Evolutionary conservation across 805 yeast genomes (phyloP), one percentile per base, ranked within the genome.

Genomic region (Ogataea allantospora): DNA sequence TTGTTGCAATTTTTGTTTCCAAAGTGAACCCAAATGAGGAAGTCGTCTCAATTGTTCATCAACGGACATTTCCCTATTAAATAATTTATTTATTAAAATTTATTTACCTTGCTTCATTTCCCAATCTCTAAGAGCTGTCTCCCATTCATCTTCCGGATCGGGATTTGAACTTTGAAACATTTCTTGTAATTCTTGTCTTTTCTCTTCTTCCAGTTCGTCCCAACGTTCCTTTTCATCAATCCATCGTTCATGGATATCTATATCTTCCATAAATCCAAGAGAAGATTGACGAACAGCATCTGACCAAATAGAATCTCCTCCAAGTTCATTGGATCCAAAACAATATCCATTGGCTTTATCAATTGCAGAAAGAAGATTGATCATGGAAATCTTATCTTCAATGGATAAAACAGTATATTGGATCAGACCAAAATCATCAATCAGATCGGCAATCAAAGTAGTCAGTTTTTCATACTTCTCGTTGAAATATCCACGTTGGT

Each of bases 281-380:
- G 89, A 81, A 3, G 65, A 59, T 36, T 85, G 87, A 47, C 98
- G 71, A 0, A 91, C 75, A 0, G 96, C 96, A 51, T 91, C 96
- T n/a, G 88, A 85, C 99, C 99, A 93, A 2, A 93, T 79, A 0
- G 91, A 77, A 56, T 93, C 99, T n/a, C 98, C 99, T 2, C 97
- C 96, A 6, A 91, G 71, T 51, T 93, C 99, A 20, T 88, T 85
- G 1, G 89, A 70, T 0, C 99, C 99, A 66, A 87, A 88, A 49
- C 85, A 74, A 57, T 93, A 93, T 0, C 99, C 99, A 51, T 83
- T 86, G 2, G 97, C 91, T 57, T 85, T 89, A 56, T 93, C 99
- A 7, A 93, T 77, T 2, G 77, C 68, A 11, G 83, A 71, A 29
- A 93, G 70, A 24, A 93, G 62, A 34, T 82, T 73, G 20, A 93